phyloP scores from a whole-genome alignment of 169 alveolate species.

The Pseudocohnilembus persalinus region DNA sequence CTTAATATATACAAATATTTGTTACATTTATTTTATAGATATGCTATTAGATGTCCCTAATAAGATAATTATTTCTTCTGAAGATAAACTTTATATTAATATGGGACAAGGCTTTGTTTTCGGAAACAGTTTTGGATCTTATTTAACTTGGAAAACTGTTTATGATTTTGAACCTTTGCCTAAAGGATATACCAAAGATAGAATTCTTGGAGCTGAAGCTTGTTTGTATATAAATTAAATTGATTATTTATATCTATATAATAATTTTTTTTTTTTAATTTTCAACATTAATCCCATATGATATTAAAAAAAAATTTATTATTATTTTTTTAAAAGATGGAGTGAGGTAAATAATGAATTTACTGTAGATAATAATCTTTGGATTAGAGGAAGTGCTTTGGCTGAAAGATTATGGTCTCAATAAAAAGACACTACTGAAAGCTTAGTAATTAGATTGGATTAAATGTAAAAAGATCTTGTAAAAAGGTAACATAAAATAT shows the following conservation, averaged over 20 bases:
- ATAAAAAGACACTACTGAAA: not conserved
- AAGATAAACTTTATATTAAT: slow-evolving; percentile 29
- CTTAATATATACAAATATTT: too few species aligned
- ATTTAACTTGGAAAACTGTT: slow-evolving; percentile 30
- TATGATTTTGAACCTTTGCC: slow-evolving; percentile 30
- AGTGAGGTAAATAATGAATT: slow-evolving; percentile 42
- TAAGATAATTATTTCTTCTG: slow-evolving; percentile 29
- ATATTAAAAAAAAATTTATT: too few species aligned
- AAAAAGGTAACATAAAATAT: not conserved
- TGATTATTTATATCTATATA: too few species aligned
- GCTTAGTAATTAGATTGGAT: not conserved
- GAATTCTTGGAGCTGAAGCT: slow-evolving; percentile 37
- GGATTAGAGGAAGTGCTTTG: slow-evolving; percentile 32
- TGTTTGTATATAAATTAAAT: not conserved
- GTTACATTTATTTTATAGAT: not conserved
- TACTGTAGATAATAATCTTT: slow-evolving; percentile 24
- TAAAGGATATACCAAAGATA: slow-evolving; percentile 15
- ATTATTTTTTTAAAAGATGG: not conserved
- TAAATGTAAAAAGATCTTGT: not conserved
- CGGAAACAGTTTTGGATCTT: slow-evolving; percentile 26
- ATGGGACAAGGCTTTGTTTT: slow-evolving; percentile 35
- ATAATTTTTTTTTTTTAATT: too few species aligned
- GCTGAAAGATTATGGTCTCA: slow-evolving; percentile 47
- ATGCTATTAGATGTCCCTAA: slow-evolving; percentile 15
- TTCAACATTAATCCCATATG: too few species aligned